phyloP scores from a whole-genome alignment of 2,329 filamentous ascomycete genomes.

The Cladosporium sp. region DNA sequence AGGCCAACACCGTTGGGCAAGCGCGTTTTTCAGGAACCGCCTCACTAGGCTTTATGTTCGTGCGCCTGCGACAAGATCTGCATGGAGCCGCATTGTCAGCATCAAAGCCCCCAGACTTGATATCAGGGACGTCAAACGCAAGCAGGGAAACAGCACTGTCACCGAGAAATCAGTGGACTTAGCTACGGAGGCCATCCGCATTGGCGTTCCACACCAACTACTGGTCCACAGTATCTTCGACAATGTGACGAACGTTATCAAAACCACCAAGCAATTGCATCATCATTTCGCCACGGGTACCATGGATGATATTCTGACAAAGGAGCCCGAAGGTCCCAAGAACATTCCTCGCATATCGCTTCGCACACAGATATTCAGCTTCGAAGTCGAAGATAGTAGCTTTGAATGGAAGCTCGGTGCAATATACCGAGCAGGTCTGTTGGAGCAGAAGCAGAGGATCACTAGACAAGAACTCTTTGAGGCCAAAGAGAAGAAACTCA shows the following conservation, averaged over 20 bases:
- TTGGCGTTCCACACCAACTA: conserved; percentile 88
- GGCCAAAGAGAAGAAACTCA: conserved; percentile 77
- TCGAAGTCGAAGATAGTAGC: conserved; percentile 90
- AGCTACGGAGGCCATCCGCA: conserved; percentile 75
- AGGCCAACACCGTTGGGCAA: conserved; percentile 81
- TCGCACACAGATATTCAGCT: conserved; percentile 74
- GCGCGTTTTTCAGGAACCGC: conserved; percentile 73
- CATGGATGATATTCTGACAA: conserved; percentile 82
- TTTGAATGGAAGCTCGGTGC: conserved; percentile 97
- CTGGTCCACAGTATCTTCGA: conserved; percentile 89
- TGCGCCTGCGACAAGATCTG: conserved; percentile 72
- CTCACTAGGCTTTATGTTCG: conserved; percentile 83
- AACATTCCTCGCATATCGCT: conserved; percentile 80
- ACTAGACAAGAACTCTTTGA: conserved; percentile 87
- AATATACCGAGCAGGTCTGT: conserved; percentile 83
- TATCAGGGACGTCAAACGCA: conserved; percentile 70
- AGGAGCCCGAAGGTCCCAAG: conserved; percentile 81
- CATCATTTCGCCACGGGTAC: conserved; percentile 85
- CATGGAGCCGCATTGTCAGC: conserved; percentile 84
- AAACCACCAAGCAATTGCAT: conserved; percentile 85
- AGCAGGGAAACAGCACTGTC: conserved; percentile 53
- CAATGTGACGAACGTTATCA: conserved; percentile 82
- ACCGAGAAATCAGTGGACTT: conserved; percentile 83
- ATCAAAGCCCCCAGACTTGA: conserved; percentile 79
- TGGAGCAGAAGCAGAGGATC: conserved; percentile 85